These are phyloP conservation scores for Cordyceps pruinosa DNA, from an alignment of 2,329 filamentous ascomycete genomes.

Conservation along the genomic window DNA sequence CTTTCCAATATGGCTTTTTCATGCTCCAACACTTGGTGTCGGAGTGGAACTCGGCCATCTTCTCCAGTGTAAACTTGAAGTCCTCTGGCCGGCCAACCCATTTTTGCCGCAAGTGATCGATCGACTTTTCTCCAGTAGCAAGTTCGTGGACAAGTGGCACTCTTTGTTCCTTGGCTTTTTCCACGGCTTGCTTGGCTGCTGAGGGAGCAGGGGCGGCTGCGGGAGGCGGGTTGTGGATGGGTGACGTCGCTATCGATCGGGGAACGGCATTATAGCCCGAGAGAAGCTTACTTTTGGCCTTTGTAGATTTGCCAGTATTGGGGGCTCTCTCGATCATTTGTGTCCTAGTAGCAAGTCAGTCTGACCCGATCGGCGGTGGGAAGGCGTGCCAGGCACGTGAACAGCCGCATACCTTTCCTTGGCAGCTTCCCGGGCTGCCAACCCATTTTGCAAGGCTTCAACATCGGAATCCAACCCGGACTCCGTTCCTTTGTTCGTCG, in stretches of 20 bases:
- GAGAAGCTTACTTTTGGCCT: constrained; percentile 37
- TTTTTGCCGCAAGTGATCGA: constrained; percentile 41
- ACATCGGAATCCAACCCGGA: constrained; percentile 44
- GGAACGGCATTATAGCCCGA: constrained; percentile 32
- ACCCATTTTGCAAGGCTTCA: constrained; percentile 39
- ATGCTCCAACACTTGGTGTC: constrained; percentile 47
- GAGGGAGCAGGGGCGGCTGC: constrained; percentile 42
- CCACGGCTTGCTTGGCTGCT: constrained; percentile 44
- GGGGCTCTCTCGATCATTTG: constrained; percentile 30
- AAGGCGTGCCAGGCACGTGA: neutral
- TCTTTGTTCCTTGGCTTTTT: constrained; percentile 47
- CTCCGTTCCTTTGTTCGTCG: constrained; percentile 28
- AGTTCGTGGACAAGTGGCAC: constrained; percentile 54
- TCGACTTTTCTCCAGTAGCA: constrained; percentile 45
- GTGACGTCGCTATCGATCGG: constrained; percentile 44
- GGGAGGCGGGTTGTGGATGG: constrained; percentile 50
- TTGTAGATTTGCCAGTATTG: constrained; percentile 27
- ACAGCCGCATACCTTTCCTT: constrained; percentile 28
- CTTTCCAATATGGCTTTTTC: constrained; percentile 53
- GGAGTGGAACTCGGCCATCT: constrained; percentile 48
- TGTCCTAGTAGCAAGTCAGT: constrained; percentile 27
- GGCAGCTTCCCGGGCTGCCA: constrained; percentile 29
- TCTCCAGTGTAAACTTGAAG: constrained; percentile 47
- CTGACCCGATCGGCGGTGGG: constrained; percentile 9
- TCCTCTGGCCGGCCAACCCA: constrained; percentile 49